Evolutionary conservation across 2,329 filamentous ascomycete species (phyloP).

Genomic region (Aspergillus sergii): DNA sequence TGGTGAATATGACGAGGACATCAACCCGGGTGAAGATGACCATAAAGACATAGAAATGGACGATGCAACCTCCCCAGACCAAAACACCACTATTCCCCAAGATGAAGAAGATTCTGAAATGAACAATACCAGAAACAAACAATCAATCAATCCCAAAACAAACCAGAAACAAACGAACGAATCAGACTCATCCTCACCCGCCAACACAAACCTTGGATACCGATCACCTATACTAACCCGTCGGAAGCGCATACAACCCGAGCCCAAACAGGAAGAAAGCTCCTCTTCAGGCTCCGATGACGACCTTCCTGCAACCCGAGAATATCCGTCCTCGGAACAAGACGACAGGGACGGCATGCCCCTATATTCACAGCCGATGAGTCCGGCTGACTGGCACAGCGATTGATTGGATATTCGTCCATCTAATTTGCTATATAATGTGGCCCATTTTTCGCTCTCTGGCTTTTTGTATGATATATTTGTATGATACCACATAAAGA

Average conservation of each 20-base stretch:
- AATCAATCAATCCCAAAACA: neutral
- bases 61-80: neutral
- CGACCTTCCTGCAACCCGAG: neutral
- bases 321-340: neutral
- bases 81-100: neutral
- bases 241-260: neutral
- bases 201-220: neutral
- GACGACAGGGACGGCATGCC: slow-evolving; percentile 2
- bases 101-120: neutral
- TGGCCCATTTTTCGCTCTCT: neutral
- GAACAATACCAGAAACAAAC: neutral
- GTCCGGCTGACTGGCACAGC: slow-evolving; percentile 9
- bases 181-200: neutral
- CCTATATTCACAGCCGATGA: slow-evolving; percentile 13
- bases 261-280: neutral
- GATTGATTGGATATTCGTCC: neutral
- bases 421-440: neutral
- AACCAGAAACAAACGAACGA: neutral
- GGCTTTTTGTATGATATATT: neutral
- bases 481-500: neutral
- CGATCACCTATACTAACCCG: slow-evolving; percentile 1
- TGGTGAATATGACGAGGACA: neutral
- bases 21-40: neutral
- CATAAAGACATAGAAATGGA: neutral
- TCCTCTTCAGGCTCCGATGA: slow-evolving; percentile 4